Percentiles rank a stretch among this genome's conserved stretches.
phyloP scores from a whole-genome alignment of 345 rosid species.

The Corchorus olitorius region DNA sequence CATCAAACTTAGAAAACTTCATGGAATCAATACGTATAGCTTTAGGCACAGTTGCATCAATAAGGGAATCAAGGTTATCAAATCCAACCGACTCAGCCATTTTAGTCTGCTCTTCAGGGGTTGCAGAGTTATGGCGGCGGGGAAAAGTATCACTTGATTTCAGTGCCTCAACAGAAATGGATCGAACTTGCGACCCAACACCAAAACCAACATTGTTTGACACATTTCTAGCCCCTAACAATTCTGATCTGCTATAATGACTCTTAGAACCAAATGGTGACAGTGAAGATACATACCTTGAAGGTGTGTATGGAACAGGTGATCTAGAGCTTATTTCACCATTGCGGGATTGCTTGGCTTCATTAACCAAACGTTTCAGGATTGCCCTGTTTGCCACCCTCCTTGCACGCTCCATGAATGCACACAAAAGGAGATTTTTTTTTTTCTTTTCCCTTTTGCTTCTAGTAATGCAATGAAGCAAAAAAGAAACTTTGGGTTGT shows the following conservation, averaged over 20 bases:
- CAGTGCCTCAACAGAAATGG: conserved; percentile 75
- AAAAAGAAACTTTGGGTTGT: conserved; percentile 23
- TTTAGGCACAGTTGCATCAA: conserved; percentile 95
- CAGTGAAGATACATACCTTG: conserved; percentile 78
- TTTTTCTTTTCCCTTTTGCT: not conserved
- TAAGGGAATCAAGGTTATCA: conserved; percentile 61
- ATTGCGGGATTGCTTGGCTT: conserved; percentile 52
- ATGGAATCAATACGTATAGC: conserved; percentile 86
- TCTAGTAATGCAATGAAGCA: conserved; percentile 7
- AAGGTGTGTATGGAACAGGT: conserved; percentile 48
- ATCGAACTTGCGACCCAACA: conserved; percentile 53
- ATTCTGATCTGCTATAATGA: conserved; percentile 33
- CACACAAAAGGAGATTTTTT: not conserved
- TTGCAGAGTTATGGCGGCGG: conserved; percentile 95
- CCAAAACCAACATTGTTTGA: conserved; percentile 29
- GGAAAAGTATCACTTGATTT: conserved; percentile 79
- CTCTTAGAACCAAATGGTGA: conserved; percentile 48
- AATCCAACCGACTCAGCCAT: conserved; percentile 82
- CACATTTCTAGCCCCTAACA: conserved; percentile 26
- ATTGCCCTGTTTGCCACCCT: conserved; percentile 78
- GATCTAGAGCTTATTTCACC: conserved; percentile 38
- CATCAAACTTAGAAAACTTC: conserved; percentile 87
- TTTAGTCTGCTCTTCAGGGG: conserved; percentile 78
- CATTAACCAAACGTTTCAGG: conserved; percentile 64
- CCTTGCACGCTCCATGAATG: conserved; percentile 91